These are phyloP conservation scores for Backusella macrospora DNA, from an alignment of 192 early-diverging fungal genomes.

Conservation along the genomic window DNA sequence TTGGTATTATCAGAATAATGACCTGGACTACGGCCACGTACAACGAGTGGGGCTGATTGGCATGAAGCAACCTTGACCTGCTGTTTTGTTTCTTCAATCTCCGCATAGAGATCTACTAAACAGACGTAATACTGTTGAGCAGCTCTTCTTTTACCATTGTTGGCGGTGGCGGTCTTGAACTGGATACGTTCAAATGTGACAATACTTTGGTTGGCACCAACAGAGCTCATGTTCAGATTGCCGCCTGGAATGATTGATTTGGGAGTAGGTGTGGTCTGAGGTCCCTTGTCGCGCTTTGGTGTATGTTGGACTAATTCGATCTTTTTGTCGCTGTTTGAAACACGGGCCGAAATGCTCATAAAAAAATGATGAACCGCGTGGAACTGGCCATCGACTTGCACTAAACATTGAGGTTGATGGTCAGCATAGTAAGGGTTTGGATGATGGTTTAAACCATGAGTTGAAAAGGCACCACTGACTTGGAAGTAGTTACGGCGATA, in stretches of 20 bases:
- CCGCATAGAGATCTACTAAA: slow-evolving; percentile 77
- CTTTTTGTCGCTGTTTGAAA: slow-evolving; percentile 68
- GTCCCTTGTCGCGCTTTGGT: slow-evolving; percentile 94
- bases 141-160: slow-evolving; percentile 90
- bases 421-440: slow-evolving; percentile 39
- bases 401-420: slow-evolving; percentile 60
- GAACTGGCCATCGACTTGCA: slow-evolving; percentile 61
- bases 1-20: slow-evolving; percentile 77
- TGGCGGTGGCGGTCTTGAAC: slow-evolving; percentile 96
- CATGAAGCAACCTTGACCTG: slow-evolving; percentile 64
- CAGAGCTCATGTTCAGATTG: slow-evolving; percentile 52
- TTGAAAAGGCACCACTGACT: slow-evolving; percentile 65
- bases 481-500: slow-evolving; percentile 95
- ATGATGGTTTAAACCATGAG: slow-evolving; percentile 35
- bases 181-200: slow-evolving; percentile 93
- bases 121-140: slow-evolving; percentile 97
- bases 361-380: slow-evolving; percentile 68
- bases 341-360: slow-evolving; percentile 76
- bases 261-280: slow-evolving; percentile 73
- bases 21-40: slow-evolving; percentile 91
- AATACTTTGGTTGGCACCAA: slow-evolving; percentile 40
- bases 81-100: slow-evolving; percentile 59
- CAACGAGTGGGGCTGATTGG: slow-evolving; percentile 83
- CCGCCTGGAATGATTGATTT: slow-evolving; percentile 64
- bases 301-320: slow-evolving; percentile 90